A percentile compares a stretch with the other conserved stretches of the same genome.
These are phyloP conservation scores for Pythium phragmitis DNA, from an alignment of 352 stramenopile genomes.

Conservation along the genomic window DNA sequence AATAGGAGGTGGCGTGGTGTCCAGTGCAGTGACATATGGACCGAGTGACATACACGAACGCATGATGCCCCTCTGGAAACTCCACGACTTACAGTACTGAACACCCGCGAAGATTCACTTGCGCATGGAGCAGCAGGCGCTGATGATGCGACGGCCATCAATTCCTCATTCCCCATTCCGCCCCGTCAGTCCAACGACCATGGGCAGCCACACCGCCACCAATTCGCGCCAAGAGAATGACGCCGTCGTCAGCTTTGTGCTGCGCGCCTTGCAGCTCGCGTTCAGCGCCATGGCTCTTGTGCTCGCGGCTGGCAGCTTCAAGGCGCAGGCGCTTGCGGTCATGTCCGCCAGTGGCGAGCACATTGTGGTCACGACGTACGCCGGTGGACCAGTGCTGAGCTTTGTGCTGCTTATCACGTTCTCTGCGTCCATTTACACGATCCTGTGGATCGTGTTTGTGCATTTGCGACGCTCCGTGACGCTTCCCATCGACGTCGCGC, in stretches of 20 bases:
- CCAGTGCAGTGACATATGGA: constrained; percentile 20
- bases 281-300: constrained; percentile 45
- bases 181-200: background rate
- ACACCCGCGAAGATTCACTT: no score
- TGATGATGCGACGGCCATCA: no score
- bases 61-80: background rate
- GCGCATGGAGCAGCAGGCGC: no score
- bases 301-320: constrained; percentile 52
- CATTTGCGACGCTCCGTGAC: constrained; percentile 30
- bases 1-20: constrained; percentile 4
- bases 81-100: no score
- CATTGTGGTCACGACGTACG: constrained; percentile 50
- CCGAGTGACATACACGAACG: constrained; percentile 20
- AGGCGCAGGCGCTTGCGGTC: constrained; percentile 31
- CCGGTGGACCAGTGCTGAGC: constrained; percentile 54
- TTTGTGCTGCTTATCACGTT: constrained; percentile 69
- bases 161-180: no score
- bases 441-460: constrained; percentile 51
- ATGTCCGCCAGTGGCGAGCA: constrained; percentile 4
- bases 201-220: constrained; percentile 15
- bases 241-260: constrained; percentile 40
- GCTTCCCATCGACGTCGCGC: constrained; percentile 43
- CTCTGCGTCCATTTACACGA: constrained; percentile 47
- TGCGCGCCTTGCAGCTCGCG: constrained; percentile 54
- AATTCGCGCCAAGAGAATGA: constrained; percentile 39